These are phyloP conservation scores for Panus rudis DNA, from an alignment of 768 basidiomycete species.

Conservation along the genomic window DNA sequence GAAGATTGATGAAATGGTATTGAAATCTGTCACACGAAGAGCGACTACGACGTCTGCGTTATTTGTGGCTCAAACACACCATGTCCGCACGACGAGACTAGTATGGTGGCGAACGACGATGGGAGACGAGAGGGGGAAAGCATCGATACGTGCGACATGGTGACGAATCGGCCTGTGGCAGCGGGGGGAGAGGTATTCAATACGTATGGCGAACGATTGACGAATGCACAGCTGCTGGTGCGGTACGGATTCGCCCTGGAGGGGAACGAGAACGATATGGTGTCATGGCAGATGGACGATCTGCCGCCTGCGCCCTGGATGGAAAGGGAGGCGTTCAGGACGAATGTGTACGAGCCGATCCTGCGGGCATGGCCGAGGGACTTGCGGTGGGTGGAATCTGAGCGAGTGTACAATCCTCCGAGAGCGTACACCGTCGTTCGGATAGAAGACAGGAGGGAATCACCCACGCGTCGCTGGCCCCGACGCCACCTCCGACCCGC, in stretches of 20 bases:
- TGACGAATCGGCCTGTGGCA: constrained; percentile 23
- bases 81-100: constrained; percentile 31
- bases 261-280: constrained; percentile 28
- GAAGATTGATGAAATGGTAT: no score
- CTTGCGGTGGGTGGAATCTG: constrained; percentile 6
- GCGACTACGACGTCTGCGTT: constrained; percentile 34
- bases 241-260: constrained; percentile 37
- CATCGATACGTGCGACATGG: constrained; percentile 34
- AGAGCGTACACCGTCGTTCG: not conserved
- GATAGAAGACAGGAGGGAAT: not conserved
- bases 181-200: constrained; percentile 33
- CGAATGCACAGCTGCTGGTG: constrained; percentile 31
- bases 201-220: constrained; percentile 30
- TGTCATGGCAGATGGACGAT: constrained; percentile 14
- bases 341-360: not conserved
- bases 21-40: no score
- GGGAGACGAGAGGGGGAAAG: not conserved
- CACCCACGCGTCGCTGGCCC: not conserved
- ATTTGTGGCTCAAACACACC: constrained; percentile 30
- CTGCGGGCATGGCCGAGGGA: constrained; percentile 2
- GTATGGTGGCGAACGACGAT: constrained; percentile 1
- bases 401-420: constrained; percentile 6
- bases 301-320: not conserved
- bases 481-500: not conserved
- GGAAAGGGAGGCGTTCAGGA: not conserved